Evolutionary conservation across 78 protist genomes (phyloP), one percentile per base, ranked within the genome.

Genomic region (slime mould (Dictyostelium discoideum)): DNA sequence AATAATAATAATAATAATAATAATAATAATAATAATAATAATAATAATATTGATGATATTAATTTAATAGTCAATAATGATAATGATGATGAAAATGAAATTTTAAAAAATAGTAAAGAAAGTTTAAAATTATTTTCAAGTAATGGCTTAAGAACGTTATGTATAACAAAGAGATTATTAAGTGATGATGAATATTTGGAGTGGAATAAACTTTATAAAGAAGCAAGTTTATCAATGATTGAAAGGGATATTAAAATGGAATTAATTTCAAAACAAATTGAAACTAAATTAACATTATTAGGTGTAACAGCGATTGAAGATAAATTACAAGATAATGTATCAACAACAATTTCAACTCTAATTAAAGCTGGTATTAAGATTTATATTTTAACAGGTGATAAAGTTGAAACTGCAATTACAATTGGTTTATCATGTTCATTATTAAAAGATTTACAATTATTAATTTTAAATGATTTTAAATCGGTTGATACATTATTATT

Each of bases 321-420:
- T 92, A 95, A 92, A 83, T 97, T 99, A 72, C 99, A 99, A 93
- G 97, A 92, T 1, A 98, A 96, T 40, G 99, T 98, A 7, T 96
- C 98, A 5, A 89, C 78, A 3, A 87, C 98, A 1, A 95, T 99
- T 67, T 40, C 65, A 39, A 50, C 48, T 2, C 89, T 99, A 5
- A 79, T 40, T 10, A 20, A 82, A 18, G 98, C 99, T 10, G 96
- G 96, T 16, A 84, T 98, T 72, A 95, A 96, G 69, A 86, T 98
- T 29, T 99, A 99, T 99, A 93, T 99, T 96, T 93, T 99, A 67
- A 99, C 99, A 13, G 99, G 99, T 57, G 99, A 99, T 97, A 99
- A 99, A 88, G 96, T 81, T 44, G 99, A 98, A 97, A 99, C 99
- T 1, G 99, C 99, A 7, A 93, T 97, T 46, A 97, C 97, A 83